These are phyloP conservation scores for Backusella luteola DNA, from an alignment of 192 early-diverging fungal genomes.

Conservation along the genomic window DNA sequence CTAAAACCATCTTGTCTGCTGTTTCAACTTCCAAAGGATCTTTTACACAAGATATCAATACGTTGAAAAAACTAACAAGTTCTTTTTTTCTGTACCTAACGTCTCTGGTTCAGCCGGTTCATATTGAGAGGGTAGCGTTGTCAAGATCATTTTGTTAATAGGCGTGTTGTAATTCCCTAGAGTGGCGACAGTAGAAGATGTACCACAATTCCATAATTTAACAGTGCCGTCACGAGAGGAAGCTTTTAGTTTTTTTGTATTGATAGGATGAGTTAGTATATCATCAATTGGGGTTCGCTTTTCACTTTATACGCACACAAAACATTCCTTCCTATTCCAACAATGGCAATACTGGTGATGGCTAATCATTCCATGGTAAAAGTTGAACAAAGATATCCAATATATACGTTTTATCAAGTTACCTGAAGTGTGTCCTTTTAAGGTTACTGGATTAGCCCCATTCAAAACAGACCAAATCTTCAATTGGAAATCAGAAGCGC, in stretches of 20 bases:
- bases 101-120: background rate
- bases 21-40: constrained; percentile 48
- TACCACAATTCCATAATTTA: constrained; percentile 59
- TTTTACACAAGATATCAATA: constrained; percentile 1
- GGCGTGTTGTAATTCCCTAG: constrained; percentile 21
- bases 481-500: constrained; percentile 63
- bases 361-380: constrained; percentile 11
- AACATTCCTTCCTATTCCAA: constrained; percentile 65
- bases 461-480: constrained; percentile 76
- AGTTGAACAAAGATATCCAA: background rate
- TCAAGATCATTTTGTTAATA: constrained; percentile 41
- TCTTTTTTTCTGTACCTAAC: constrained; percentile 25
- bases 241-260: constrained; percentile 23
- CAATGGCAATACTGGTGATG: constrained; percentile 64
- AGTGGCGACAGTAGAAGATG: constrained; percentile 41
- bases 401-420: background rate
- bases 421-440: constrained; percentile 65
- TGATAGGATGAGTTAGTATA: background rate
- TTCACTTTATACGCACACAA: constrained; percentile 45
- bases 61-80: background rate
- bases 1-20: constrained; percentile 42
- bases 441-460: constrained; percentile 70
- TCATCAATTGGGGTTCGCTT: background rate
- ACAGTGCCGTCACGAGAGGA: constrained; percentile 57
- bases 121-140: background rate